Percentiles rank a stretch among this genome's conserved stretches.
Conservation (phyloP, 148 eudicot species). For the Spergularia marina region DNA sequence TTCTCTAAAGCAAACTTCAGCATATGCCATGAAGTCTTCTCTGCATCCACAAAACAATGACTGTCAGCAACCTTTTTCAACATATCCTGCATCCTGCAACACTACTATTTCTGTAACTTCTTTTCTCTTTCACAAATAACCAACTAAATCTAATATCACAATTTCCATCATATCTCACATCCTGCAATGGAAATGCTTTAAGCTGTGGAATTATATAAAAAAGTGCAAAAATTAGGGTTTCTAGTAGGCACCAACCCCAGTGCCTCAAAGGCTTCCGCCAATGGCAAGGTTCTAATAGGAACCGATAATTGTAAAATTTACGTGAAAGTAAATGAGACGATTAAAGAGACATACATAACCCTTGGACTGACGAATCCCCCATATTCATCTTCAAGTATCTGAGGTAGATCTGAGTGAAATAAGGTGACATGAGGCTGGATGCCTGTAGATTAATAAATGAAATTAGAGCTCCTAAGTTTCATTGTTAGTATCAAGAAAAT, state of each 20-base stretch:
- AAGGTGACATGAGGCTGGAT: conserved; percentile 67
- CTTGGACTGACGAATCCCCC: conserved; percentile 47
- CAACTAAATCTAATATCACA: too few species aligned
- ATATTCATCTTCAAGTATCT: conserved; percentile 61
- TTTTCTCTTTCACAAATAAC: too few species aligned
- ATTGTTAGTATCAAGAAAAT: too few species aligned
- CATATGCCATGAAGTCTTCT: conserved; percentile 55
- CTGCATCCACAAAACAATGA: conserved; percentile 31
- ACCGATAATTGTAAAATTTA: neutral
- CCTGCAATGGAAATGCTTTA: too few species aligned
- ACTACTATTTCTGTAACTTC: too few species aligned
- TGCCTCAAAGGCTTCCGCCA: too few species aligned
- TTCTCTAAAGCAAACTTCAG: conserved; percentile 65
- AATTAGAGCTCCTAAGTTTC: neutral
- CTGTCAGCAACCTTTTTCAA: neutral
- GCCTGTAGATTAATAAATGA: conserved; percentile 30
- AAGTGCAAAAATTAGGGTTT: too few species aligned
- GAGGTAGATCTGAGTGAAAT: conserved; percentile 49
- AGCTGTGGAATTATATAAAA: too few species aligned
- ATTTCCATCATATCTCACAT: too few species aligned
- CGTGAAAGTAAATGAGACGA: neutral
- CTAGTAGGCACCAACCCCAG: too few species aligned
- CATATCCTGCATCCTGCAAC: neutral
- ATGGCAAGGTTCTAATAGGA: too few species aligned
- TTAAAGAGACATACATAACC: conserved; percentile 37